Percentiles rank a stretch among this genome's conserved stretches.
Evolutionary conservation across 495 filamentous ascomycete species (phyloP).

Genomic region (Hypoxylon perforatum): DNA sequence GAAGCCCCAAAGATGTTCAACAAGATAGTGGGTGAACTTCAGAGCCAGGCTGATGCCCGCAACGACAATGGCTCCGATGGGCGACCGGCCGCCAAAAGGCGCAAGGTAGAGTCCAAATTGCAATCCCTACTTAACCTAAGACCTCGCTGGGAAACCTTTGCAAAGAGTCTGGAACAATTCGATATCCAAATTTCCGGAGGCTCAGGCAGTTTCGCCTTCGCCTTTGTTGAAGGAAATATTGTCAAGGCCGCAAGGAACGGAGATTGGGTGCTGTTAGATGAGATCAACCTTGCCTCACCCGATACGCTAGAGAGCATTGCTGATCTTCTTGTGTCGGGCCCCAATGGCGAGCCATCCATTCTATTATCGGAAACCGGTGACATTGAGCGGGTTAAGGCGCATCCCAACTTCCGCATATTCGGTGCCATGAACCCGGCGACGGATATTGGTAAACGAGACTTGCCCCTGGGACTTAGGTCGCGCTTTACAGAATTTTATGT

Average conservation of each 20-base stretch:
- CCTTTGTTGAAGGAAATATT: conserved; percentile 94
- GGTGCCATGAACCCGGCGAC: conserved; percentile 99
- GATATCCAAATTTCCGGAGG: conserved; percentile 83
- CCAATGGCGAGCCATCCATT: conserved; percentile 76
- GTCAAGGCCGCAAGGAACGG: conserved; percentile 92
- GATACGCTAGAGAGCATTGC: conserved; percentile 95
- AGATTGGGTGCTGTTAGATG: conserved; percentile 97
- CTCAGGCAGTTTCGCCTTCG: conserved; percentile 87
- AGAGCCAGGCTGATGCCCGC: conserved; percentile 48
- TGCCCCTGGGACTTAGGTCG: conserved; percentile 84
- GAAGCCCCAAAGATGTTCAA: conserved; percentile 89
- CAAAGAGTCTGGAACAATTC: conserved; percentile 77
- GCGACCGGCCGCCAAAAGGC: conserved; percentile 80
- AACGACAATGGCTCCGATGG: conserved; percentile 51
- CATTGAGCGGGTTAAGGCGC: conserved; percentile 85
- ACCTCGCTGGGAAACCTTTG: conserved; percentile 83
- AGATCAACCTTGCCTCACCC: conserved; percentile 94
- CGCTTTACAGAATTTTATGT: conserved; percentile 96
- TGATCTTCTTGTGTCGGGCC: conserved; percentile 78
- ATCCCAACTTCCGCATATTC: conserved; percentile 95
- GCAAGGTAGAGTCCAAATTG: conserved; percentile 80
- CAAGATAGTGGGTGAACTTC: conserved; percentile 67
- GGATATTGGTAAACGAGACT: conserved; percentile 93
- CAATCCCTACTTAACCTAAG: conserved; percentile 67
- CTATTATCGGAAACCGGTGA: conserved; percentile 92